Conservation (phyloP, 495 filamentous ascomycete species). For the Hypoxylon rickii region DNA sequence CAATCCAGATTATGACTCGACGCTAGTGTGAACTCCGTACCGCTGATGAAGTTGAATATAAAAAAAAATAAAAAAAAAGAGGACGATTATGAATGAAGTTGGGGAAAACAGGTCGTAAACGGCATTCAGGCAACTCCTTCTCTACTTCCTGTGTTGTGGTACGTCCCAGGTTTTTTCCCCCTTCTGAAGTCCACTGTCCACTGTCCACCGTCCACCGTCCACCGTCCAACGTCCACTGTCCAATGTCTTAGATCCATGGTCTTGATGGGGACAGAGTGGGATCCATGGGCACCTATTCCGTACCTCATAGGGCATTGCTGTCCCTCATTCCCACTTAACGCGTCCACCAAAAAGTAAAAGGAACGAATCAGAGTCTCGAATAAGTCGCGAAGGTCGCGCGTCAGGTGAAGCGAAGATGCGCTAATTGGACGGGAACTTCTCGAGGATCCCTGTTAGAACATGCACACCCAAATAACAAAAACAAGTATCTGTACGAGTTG, state of each 20-base stretch:
- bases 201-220: too few relatives aligned
- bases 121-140: not conserved
- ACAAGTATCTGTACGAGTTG: constrained; percentile 17
- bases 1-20: constrained; percentile 32
- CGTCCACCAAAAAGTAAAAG: constrained; percentile 32
- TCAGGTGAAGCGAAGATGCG: constrained; percentile 28
- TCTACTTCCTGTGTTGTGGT: too few relatives aligned
- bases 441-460: constrained; percentile 41
- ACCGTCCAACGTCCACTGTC: too few relatives aligned
- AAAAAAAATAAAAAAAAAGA: not conserved
- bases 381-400: constrained; percentile 24
- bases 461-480: constrained; percentile 15
- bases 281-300: constrained; percentile 14
- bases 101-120: not conserved
- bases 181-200: too few relatives aligned
- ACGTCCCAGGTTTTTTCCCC: too few relatives aligned
- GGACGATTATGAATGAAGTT: constrained; percentile 11
- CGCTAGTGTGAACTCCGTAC: constrained; percentile 4
- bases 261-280: not conserved
- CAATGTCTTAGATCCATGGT: not conserved
- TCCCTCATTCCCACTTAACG: constrained; percentile 31
- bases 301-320: constrained; percentile 13
- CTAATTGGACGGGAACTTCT: constrained; percentile 44
- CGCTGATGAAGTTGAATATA: not conserved
- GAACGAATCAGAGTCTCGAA: constrained; percentile 30